phyloP scores from a whole-genome alignment of 2,329 filamentous ascomycete species.

The Botryotinia globosa region DNA sequence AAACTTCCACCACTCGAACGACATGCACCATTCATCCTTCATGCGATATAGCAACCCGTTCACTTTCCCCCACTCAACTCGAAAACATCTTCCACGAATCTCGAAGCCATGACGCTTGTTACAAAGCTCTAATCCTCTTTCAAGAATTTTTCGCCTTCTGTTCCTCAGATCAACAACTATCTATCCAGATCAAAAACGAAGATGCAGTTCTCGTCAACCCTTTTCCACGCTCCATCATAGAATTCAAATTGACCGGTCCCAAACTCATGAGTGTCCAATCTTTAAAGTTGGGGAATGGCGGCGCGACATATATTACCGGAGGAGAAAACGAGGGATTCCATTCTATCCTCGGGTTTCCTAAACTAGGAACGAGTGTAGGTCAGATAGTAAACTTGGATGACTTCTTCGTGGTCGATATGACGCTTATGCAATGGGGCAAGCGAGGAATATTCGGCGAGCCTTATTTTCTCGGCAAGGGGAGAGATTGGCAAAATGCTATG shows the following conservation, averaged over 20 bases:
- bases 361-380: background rate
- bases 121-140: slow-evolving; percentile 16
- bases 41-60: background rate
- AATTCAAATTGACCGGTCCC: background rate
- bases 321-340: background rate
- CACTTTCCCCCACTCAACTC: background rate
- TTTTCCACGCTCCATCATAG: background rate
- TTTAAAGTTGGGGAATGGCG: background rate
- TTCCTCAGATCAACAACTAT: slow-evolving; percentile 12
- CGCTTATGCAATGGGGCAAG: slow-evolving; percentile 15
- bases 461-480: slow-evolving; percentile 3
- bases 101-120: slow-evolving; percentile 15
- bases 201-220: background rate
- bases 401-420: background rate
- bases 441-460: background rate
- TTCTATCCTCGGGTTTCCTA: background rate
- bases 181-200: slow-evolving; percentile 8
- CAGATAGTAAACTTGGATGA: background rate
- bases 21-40: background rate
- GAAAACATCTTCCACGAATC: slow-evolving; percentile 19
- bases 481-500: background rate
- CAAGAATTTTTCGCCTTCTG: slow-evolving; percentile 14
- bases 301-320: background rate
- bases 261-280: background rate
- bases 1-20: background rate